Evolutionary conservation across 768 basidiomycete genomes (phyloP).

Genomic region (Hortiboletus campestris): DNA sequence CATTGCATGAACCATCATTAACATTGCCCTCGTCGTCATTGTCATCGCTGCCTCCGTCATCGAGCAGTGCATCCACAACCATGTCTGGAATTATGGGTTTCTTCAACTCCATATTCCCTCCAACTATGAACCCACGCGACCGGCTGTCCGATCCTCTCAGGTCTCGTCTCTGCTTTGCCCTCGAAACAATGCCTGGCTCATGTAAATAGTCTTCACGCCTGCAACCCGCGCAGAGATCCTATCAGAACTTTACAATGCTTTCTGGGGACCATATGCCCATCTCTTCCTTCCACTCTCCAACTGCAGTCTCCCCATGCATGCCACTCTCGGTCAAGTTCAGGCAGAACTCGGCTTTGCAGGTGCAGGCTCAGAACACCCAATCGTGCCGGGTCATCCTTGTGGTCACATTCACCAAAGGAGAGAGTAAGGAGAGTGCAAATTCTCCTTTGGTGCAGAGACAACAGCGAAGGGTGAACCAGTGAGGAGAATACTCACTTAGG

Average conservation of each 20-base stretch:
- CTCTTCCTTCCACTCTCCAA: conserved; percentile 63
- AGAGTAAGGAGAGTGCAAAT: no score
- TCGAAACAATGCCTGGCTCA: conserved; percentile 37
- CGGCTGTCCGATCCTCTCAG: no score
- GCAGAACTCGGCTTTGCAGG: conserved; percentile 52
- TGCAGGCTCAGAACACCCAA: conserved; percentile 56
- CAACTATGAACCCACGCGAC: no score
- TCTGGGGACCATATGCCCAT: conserved; percentile 75
- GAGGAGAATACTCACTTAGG: no score
- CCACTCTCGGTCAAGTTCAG: conserved; percentile 70
- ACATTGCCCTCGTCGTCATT: no score
- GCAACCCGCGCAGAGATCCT: conserved; percentile 77
- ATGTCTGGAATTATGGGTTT: no score
- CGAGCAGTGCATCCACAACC: no score
- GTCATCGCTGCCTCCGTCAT: no score
- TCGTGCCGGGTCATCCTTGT: conserved; percentile 74
- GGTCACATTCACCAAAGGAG: conserved; percentile 87
- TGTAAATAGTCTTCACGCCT: conserved; percentile 75
- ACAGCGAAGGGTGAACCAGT: no score
- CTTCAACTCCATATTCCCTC: no score
- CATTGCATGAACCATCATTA: no score
- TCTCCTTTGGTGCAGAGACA: no score
- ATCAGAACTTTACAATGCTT: conserved; percentile 76
- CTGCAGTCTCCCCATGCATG: conserved; percentile 32
- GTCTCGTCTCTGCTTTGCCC: conserved; percentile 56